Conservation (phyloP, 495 filamentous ascomycete species). For the Glutinoglossum americanum region DNA sequence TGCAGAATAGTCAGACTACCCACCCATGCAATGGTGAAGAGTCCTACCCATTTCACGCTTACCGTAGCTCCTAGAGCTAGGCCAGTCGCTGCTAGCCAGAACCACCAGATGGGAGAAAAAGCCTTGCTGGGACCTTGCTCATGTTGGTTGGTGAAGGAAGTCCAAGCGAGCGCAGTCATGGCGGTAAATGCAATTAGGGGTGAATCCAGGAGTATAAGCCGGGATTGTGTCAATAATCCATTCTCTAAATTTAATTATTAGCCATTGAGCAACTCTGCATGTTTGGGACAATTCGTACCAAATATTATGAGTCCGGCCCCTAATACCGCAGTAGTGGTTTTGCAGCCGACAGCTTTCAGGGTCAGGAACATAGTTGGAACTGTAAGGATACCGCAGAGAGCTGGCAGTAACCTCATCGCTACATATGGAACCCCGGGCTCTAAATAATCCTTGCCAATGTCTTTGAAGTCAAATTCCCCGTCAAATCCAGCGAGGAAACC, state of each 20-base stretch:
- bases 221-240: slow-evolving; percentile 80
- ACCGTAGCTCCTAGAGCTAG: slow-evolving; percentile 74
- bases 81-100: slow-evolving; percentile 81
- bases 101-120: slow-evolving; percentile 85
- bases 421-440: slow-evolving; percentile 93
- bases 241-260: slow-evolving; percentile 41
- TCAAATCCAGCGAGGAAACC: slow-evolving; percentile 92
- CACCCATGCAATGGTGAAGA: slow-evolving; percentile 98
- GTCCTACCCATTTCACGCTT: slow-evolving; percentile 95
- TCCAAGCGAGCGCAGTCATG: slow-evolving; percentile 76
- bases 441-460: slow-evolving; percentile 96
- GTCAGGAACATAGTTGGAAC: slow-evolving; percentile 88
- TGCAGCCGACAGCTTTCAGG: slow-evolving; percentile 75
- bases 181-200: slow-evolving; percentile 86
- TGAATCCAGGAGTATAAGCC: slow-evolving; percentile 87
- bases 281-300: slow-evolving; percentile 28
- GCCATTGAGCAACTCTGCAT: slow-evolving; percentile 4
- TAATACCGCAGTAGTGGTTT: slow-evolving; percentile 57
- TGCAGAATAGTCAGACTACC: slow-evolving; percentile 77
- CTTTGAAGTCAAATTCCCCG: slow-evolving; percentile 95
- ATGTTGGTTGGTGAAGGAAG: slow-evolving; percentile 88
- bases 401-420: slow-evolving; percentile 86
- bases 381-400: slow-evolving; percentile 64
- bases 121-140: slow-evolving; percentile 75
- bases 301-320: slow-evolving; percentile 78